These are phyloP conservation scores for Fraxinus pennsylvanica DNA, from an alignment of 257 asterid species.

Conservation along the genomic window DNA sequence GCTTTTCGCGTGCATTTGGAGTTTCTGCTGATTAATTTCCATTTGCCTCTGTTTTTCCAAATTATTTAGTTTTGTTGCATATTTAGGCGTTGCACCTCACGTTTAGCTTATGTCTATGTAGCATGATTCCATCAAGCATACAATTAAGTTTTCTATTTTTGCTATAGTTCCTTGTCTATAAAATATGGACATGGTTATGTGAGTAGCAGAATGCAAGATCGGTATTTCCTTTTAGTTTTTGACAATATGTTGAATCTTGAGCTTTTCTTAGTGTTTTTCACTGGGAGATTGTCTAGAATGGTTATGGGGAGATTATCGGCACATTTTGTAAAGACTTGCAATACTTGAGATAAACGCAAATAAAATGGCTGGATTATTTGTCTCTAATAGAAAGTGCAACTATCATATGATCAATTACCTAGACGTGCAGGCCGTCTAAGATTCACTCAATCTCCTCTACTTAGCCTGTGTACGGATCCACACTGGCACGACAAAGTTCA, in stretches of 20 bases:
- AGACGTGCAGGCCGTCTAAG: not conserved
- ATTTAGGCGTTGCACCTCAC: no score
- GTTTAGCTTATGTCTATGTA: not conserved
- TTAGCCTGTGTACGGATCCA: not conserved
- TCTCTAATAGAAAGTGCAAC: not conserved
- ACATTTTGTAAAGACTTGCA: no score
- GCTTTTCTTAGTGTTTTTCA: not conserved
- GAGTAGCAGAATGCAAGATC: not conserved
- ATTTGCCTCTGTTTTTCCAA: no score
- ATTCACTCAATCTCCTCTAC: not conserved
- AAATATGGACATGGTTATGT: not conserved
- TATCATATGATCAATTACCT: not conserved
- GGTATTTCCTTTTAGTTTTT: not conserved
- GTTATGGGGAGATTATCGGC: no score
- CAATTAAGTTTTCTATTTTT: not conserved
- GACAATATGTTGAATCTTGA: not conserved
- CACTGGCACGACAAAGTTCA: not conserved
- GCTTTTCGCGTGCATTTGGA: not conserved
- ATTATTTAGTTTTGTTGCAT: no score
- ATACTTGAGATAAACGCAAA: not conserved
- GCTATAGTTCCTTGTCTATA: not conserved
- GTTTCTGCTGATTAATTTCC: no score
- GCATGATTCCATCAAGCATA: not conserved
- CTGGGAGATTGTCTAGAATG: no score
- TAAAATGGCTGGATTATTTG: not conserved